phyloP scores from a whole-genome alignment of 2,329 filamentous ascomycete species.

The Zarea fungicola region DNA sequence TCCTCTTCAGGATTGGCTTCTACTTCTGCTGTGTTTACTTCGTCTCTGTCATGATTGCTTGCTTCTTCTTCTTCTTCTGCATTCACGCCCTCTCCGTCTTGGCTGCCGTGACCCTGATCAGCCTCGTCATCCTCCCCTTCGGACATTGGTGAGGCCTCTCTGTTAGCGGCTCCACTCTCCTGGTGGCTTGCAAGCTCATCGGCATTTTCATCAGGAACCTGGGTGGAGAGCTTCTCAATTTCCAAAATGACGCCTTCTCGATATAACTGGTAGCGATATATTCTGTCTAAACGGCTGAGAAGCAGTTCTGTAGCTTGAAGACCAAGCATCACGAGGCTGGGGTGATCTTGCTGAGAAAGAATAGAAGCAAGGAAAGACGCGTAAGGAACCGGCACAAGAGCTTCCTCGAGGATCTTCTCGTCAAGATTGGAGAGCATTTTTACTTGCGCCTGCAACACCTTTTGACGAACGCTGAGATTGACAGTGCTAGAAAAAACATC shows the following conservation, averaged over 20 bases:
- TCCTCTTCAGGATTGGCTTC: constrained; percentile 49
- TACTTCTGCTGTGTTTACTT: constrained; percentile 43
- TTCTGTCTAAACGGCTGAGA: constrained; percentile 72
- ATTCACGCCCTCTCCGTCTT: constrained; percentile 21
- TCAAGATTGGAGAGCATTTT: constrained; percentile 99
- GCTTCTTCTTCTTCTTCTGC: constrained; percentile 34
- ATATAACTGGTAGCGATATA: constrained; percentile 96
- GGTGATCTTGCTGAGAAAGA: constrained; percentile 89
- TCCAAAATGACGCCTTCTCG: constrained; percentile 93
- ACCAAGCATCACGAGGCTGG: constrained; percentile 77
- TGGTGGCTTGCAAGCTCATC: constrained; percentile 14
- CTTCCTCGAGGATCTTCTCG: constrained; percentile 74
- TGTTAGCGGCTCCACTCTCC: constrained; percentile 7
- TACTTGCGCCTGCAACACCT: constrained; percentile 89
- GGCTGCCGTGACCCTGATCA: constrained; percentile 17
- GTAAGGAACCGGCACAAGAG: constrained; percentile 82
- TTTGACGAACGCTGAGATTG: constrained; percentile 88
- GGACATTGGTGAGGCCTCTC: neutral
- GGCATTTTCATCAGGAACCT: constrained; percentile 28
- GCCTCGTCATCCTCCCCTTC: constrained; percentile 15
- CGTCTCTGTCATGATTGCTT: constrained; percentile 42
- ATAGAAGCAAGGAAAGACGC: constrained; percentile 95
- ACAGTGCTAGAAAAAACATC: constrained; percentile 98
- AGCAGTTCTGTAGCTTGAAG: constrained; percentile 87
- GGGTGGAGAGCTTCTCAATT: constrained; percentile 70